A percentile compares a stretch with the other conserved stretches of the same genome.
Conservation (phyloP, 1,139 yeast genomes). For the Kodamaea suecica region DNA sequence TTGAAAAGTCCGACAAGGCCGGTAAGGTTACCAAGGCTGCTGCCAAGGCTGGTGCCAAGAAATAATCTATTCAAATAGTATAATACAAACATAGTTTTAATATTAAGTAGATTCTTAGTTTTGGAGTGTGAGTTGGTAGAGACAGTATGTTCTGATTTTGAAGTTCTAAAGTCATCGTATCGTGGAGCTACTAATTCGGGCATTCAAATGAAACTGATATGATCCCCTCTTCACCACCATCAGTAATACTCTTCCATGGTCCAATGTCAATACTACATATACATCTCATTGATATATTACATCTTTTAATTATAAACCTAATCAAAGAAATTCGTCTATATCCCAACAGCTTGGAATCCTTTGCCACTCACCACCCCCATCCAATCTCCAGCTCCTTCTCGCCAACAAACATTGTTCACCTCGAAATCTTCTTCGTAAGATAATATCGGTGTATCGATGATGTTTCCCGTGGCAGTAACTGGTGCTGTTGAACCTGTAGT, state of each 20-base stretch:
- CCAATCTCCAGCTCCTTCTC: slow-evolving; percentile 65
- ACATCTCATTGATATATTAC: too few species aligned
- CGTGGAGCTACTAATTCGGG: too few species aligned
- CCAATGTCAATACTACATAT: too few species aligned
- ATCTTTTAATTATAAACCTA: slow-evolving; percentile 1
- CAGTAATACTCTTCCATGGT: too few species aligned
- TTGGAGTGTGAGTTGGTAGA: too few species aligned
- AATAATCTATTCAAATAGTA: slow-evolving; percentile 42
- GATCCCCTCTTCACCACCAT: too few species aligned
- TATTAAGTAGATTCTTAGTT: too few species aligned
- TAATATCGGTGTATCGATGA: slow-evolving; percentile 44
- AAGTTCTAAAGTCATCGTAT: too few species aligned
- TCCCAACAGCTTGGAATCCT: slow-evolving; percentile 70
- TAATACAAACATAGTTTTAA: too few species aligned
- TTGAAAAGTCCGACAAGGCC: slow-evolving; percentile 90
- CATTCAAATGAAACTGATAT: too few species aligned
- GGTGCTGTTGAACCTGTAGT: slow-evolving; percentile 9
- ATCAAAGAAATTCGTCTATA: slow-evolving; percentile 14
- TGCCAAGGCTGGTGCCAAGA: slow-evolving; percentile 91
- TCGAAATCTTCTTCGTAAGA: slow-evolving; percentile 64
- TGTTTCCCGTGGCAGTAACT: slow-evolving; percentile 10
- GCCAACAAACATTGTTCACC: slow-evolving; percentile 78
- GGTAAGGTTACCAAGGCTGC: slow-evolving; percentile 99
- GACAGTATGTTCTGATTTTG: too few species aligned
- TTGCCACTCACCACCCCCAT: slow-evolving; percentile 78